A percentile compares a stretch with the other conserved stretches of the same genome.
These are phyloP conservation scores for Epichloe aotearoae DNA, from an alignment of 2,329 filamentous ascomycete genomes.

Conservation along the genomic window DNA sequence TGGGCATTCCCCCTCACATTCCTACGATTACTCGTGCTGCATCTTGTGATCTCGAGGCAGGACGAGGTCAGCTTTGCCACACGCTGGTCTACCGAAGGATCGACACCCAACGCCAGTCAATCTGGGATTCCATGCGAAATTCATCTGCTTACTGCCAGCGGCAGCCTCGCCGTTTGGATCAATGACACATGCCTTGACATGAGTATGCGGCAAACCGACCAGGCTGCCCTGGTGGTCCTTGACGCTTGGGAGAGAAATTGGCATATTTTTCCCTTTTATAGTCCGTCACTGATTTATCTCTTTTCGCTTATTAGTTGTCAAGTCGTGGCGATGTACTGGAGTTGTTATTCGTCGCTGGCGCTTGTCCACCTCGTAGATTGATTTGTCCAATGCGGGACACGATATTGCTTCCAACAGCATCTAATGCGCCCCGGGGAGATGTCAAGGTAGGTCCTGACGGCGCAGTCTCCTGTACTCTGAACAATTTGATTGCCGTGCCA, in stretches of 20 bases:
- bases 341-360: slow-evolving; percentile 8
- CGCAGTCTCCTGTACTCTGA: slow-evolving; percentile 76
- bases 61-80: background rate
- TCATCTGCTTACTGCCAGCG: background rate
- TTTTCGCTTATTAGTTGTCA: slow-evolving; percentile 1
- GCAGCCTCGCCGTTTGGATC: background rate
- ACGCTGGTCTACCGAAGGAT: background rate
- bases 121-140: background rate
- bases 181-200: background rate
- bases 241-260: background rate
- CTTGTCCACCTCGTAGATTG: slow-evolving; percentile 45
- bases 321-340: slow-evolving; percentile 6
- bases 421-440: slow-evolving; percentile 72
- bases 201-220: background rate
- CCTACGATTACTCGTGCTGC: background rate
- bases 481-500: slow-evolving; percentile 74
- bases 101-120: background rate
- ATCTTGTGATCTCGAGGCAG: background rate
- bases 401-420: slow-evolving; percentile 83
- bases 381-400: slow-evolving; percentile 76
- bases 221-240: background rate
- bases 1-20: too few relatives aligned
- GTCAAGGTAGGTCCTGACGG: slow-evolving; percentile 68
- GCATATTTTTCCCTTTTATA: background rate
- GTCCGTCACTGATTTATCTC: background rate